A percentile compares a stretch with the other conserved stretches of the same genome.
phyloP scores from a whole-genome alignment of 2,329 filamentous ascomycete genomes.

The Penicillium sp. region DNA sequence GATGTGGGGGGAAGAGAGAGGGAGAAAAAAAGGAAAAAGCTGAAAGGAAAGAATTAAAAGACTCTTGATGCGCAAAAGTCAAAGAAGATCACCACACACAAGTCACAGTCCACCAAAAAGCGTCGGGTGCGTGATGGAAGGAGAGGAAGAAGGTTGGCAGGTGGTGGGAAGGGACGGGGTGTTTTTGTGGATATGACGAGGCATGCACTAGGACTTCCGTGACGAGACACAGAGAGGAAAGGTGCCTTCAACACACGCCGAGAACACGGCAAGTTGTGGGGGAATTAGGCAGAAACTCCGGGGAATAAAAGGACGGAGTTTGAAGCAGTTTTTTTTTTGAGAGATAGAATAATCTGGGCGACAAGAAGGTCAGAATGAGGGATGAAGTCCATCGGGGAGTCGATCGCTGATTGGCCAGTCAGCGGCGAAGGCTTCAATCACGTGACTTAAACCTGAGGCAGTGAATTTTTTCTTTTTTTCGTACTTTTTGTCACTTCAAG shows the following conservation, averaged over 20 bases:
- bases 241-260: slow-evolving; percentile 29
- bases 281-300: slow-evolving; percentile 5
- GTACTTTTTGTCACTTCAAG: not conserved
- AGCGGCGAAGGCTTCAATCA: slow-evolving; percentile 2
- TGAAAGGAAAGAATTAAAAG: slow-evolving; percentile 17
- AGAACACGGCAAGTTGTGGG: slow-evolving; percentile 9
- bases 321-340: slow-evolving; percentile 2
- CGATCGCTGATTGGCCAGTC: slow-evolving; percentile 18
- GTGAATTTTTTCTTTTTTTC: not conserved
- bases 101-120: slow-evolving; percentile 22
- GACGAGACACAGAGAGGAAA: slow-evolving; percentile 32
- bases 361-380: slow-evolving; percentile 9
- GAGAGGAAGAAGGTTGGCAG: slow-evolving; percentile 21
- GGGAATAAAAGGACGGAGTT: slow-evolving; percentile 1
- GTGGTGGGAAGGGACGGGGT: slow-evolving; percentile 28
- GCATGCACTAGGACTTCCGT: slow-evolving; percentile 36
- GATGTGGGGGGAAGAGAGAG: slow-evolving; percentile 15
- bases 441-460: slow-evolving; percentile 17
- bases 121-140: slow-evolving; percentile 24
- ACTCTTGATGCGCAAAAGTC: slow-evolving; percentile 15
- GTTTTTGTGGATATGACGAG: slow-evolving; percentile 45
- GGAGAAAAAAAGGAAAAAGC: slow-evolving; percentile 22
- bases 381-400: slow-evolving; percentile 21
- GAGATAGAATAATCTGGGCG: slow-evolving; percentile 23
- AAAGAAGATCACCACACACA: slow-evolving; percentile 15